A percentile compares a stretch with the other conserved stretches of the same genome.
phyloP scores from a whole-genome alignment of 345 rosid species.

The Boechera retrofracta region DNA sequence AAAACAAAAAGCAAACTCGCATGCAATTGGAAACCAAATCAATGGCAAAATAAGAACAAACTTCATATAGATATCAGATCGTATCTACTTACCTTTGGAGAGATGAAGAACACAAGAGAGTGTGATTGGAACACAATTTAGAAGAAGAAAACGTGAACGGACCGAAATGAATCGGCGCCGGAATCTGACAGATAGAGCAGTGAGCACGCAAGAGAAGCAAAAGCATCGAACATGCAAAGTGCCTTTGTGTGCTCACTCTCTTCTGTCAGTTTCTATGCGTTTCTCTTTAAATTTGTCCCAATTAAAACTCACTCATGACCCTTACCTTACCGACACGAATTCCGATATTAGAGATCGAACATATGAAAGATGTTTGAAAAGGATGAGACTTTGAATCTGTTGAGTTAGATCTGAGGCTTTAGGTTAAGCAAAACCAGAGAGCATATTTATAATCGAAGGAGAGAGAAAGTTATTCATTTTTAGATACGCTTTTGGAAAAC shows the following conservation, averaged over 20 bases:
- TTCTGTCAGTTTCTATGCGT: constrained; percentile 87
- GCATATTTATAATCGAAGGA: constrained; percentile 31
- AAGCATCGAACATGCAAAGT: constrained; percentile 63
- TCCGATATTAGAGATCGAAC: constrained; percentile 10
- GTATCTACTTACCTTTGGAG: constrained; percentile 14
- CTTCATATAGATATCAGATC: neutral
- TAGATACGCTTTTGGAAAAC: constrained; percentile 26
- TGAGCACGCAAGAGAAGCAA: constrained; percentile 93
- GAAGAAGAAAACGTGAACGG: constrained; percentile 44
- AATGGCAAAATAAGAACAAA: constrained; percentile 15
- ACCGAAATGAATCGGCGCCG: constrained; percentile 50
- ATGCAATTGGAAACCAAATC: constrained; percentile 32
- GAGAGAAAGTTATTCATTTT: constrained; percentile 34
- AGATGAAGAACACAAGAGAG: constrained; percentile 18
- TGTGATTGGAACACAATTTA: neutral
- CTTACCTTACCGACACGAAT: neutral
- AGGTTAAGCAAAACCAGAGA: constrained; percentile 32
- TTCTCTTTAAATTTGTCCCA: constrained; percentile 22
- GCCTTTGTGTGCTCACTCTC: constrained; percentile 99
- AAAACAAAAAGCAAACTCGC: constrained; percentile 20
- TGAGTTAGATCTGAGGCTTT: constrained; percentile 41
- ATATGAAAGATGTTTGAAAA: neutral
- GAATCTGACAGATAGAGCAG: constrained; percentile 93
- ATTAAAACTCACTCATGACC: constrained; percentile 20
- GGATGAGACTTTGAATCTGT: constrained; percentile 14